Evolutionary conservation across 1,139 yeast genomes (phyloP).

Genomic region (Blastobotrys elegans): DNA sequence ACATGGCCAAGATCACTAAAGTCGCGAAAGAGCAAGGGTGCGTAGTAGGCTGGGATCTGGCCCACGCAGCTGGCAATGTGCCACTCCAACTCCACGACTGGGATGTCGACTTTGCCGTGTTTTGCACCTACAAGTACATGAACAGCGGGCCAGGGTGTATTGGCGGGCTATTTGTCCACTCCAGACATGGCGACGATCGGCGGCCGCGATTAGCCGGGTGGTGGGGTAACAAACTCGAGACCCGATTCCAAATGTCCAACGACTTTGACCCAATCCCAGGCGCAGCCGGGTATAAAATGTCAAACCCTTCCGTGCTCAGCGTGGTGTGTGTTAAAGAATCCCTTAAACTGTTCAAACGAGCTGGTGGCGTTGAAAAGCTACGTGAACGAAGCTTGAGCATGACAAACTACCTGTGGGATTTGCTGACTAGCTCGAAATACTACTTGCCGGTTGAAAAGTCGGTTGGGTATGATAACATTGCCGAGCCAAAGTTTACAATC

Average conservation of each 20-base stretch:
- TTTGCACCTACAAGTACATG: slow-evolving; percentile 90
- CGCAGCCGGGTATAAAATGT: slow-evolving; percentile 83
- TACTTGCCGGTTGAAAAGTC: slow-evolving; percentile 37
- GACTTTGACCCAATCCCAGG: slow-evolving; percentile 72
- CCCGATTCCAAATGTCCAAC: slow-evolving; percentile 77
- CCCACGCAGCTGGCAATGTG: slow-evolving; percentile 91
- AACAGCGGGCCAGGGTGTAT: slow-evolving; percentile 93
- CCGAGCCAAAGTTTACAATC: slow-evolving; percentile 52
- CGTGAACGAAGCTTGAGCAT: slow-evolving; percentile 53
- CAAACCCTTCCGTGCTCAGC: slow-evolving; percentile 87
- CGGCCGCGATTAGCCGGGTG: slow-evolving; percentile 75
- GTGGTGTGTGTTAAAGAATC: slow-evolving; percentile 68
- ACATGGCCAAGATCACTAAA: slow-evolving; percentile 61
- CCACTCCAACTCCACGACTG: slow-evolving; percentile 73
- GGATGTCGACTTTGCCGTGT: slow-evolving; percentile 88
- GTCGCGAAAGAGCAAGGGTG: slow-evolving; percentile 52
- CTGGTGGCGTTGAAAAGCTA: slow-evolving; percentile 60
- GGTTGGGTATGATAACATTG: slow-evolving; percentile 19
- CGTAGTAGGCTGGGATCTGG: slow-evolving; percentile 90
- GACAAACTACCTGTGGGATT: slow-evolving; percentile 52
- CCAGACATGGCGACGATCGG: slow-evolving; percentile 37
- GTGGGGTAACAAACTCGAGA: slow-evolving; percentile 84
- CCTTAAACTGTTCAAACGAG: slow-evolving; percentile 52
- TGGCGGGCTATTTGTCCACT: slow-evolving; percentile 75
- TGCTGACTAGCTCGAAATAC: slow-evolving; percentile 39